These are phyloP conservation scores for Trichoderma atrobrunneum DNA, from an alignment of 2,329 filamentous ascomycete genomes.

Conservation along the genomic window DNA sequence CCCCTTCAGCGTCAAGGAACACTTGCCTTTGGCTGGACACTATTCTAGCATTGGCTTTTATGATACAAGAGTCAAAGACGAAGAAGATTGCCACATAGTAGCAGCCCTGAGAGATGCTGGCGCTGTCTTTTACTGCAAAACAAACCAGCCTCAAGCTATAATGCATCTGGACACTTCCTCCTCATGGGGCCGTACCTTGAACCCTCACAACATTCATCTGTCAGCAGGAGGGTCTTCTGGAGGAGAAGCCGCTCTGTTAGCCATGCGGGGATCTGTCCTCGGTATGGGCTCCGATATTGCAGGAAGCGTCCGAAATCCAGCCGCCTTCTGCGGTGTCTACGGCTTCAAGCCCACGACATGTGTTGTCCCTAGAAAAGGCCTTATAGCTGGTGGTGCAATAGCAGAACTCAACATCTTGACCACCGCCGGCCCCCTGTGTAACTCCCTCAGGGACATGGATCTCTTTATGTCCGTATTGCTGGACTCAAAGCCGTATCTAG, in stretches of 20 bases:
- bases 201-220: constrained; percentile 57
- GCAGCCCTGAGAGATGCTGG: constrained; percentile 55
- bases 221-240: constrained; percentile 63
- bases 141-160: constrained; percentile 60
- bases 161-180: constrained; percentile 57
- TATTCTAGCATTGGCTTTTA: constrained; percentile 52
- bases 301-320: constrained; percentile 33
- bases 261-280: constrained; percentile 37
- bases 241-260: constrained; percentile 45
- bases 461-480: constrained; percentile 32
- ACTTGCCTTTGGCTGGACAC: constrained; percentile 53
- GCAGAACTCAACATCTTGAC: constrained; percentile 36
- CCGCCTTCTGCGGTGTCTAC: constrained; percentile 44
- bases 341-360: constrained; percentile 41
- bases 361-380: constrained; percentile 27
- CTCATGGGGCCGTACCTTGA: constrained; percentile 57
- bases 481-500: constrained; percentile 28
- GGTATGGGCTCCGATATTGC: constrained; percentile 41
- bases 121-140: constrained; percentile 65
- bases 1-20: constrained; percentile 54
- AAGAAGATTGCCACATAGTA: constrained; percentile 55
- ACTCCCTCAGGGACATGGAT: constrained; percentile 34
- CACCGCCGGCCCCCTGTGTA: constrained; percentile 35
- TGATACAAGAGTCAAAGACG: constrained; percentile 47
- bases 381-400: constrained; percentile 21